Base-by-base conservation (phyloP, 768 basidiomycete species). In the Bullera alba region DNA sequence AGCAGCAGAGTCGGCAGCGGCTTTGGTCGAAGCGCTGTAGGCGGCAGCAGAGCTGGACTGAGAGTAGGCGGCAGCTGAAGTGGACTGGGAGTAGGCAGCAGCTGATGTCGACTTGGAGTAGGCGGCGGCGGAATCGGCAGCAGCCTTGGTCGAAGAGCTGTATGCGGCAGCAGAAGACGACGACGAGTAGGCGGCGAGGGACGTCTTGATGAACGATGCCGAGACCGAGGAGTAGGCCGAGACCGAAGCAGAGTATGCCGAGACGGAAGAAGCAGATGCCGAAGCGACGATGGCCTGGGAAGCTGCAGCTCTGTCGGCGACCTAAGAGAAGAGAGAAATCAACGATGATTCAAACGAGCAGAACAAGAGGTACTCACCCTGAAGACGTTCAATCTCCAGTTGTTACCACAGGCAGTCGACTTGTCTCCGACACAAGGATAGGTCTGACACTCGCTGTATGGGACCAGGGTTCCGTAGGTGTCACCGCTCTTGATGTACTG, bases 361-460 rank as follows among this genome's bases (percentile, higher is more conserved):
- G n/a, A n/a, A n/a, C n/a, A n/a, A n/a, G n/a, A n/a, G n/a, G n/a
- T 39, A 39, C 37, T 39, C 37, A 39, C 37, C 19, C 22, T 39
- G 37, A 39, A 39, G 22, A 39, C 19, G 19, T 39, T 39, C 8
- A 12, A 12, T 39, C 37, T 39, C 37, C 37, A 39, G 19, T 39
- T 39, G 37, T 39, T 39, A 39, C 37, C 37, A 39, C 37, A 39
- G 19, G 10, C 12, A 14, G 37, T 39, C 12, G 37, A 39, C 7
- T 7, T 21, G 19, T 39, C 37, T 14, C 37, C 37, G 12, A 21
- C 37, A 39, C 37, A 39, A 10, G 37, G 37, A 21, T 14, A 39
- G 19, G 37, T 7, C 19, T 39, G 37, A 39, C 37, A 39, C 19
- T 39, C 37, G 37, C 12, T 12, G 19, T 39, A 39, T 14, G 12